Conservation (phyloP, 164 flowering plant species). For the Nymphaea thermarum region DNA sequence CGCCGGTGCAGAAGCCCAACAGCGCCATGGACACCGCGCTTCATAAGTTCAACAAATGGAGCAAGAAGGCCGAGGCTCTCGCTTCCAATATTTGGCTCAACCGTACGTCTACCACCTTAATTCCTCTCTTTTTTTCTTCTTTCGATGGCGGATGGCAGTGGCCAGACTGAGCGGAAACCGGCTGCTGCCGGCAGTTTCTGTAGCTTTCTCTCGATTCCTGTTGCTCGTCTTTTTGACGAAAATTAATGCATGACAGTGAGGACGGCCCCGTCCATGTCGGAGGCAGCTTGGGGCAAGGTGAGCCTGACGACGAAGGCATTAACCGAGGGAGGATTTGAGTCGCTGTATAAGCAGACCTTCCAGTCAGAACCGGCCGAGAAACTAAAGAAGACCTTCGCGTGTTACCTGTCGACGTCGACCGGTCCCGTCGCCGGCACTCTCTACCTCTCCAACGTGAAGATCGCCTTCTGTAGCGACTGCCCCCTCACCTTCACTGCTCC, state of each 20-base stretch:
- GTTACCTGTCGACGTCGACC: conserved; percentile 51
- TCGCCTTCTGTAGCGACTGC: conserved; percentile 56
- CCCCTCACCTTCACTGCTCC: conserved; percentile 51
- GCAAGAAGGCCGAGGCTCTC: conserved; percentile 26
- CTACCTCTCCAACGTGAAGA: conserved; percentile 36
- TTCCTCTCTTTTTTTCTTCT: neutral
- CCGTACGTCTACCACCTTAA: conserved; percentile 13
- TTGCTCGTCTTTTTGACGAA: neutral
- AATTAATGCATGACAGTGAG: conserved; percentile 21
- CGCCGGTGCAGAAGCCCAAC: conserved; percentile 23
- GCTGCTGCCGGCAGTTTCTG: neutral
- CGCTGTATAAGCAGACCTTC: conserved; percentile 43
- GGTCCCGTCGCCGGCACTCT: conserved; percentile 68
- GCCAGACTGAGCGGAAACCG: no score
- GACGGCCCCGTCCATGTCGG: conserved; percentile 42
- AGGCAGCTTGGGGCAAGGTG: conserved; percentile 50
- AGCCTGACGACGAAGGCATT: conserved; percentile 42
- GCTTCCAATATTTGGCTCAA: conserved; percentile 39
- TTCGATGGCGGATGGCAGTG: neutral
- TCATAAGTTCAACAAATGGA: conserved; percentile 28
- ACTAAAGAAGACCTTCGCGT: conserved; percentile 53
- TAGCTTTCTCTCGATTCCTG: neutral
- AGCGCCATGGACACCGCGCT: conserved; percentile 31
- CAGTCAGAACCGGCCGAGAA: conserved; percentile 27
- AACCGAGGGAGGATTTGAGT: conserved; percentile 49